Evolutionary conservation across 2,329 filamentous ascomycete genomes (phyloP).

Genomic region (Beauveria brongniartii): DNA sequence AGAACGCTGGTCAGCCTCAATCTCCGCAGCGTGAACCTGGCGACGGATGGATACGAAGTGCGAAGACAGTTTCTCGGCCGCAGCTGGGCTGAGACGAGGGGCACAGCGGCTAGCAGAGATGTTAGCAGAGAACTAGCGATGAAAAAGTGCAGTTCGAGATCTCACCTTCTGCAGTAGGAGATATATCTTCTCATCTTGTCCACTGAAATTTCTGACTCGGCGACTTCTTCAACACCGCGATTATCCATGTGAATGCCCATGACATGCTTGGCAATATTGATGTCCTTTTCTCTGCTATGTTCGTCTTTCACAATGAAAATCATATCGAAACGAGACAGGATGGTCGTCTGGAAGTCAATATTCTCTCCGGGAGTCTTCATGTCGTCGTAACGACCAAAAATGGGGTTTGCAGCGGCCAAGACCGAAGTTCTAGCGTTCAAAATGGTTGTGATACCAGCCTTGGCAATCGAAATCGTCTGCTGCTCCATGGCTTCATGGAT

Average conservation of each 20-base stretch:
- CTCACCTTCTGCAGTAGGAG: slow-evolving; percentile 90
- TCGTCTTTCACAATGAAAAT: slow-evolving; percentile 98
- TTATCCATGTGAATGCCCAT: slow-evolving; percentile 96
- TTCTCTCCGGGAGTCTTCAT: slow-evolving; percentile 97
- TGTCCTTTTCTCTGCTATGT: slow-evolving; percentile 81
- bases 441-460: slow-evolving; percentile 97
- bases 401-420: slow-evolving; percentile 89
- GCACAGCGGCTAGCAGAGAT: slow-evolving; percentile 63
- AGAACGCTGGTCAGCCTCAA: slow-evolving; percentile 81
- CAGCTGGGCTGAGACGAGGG: slow-evolving; percentile 80
- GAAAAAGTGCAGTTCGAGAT: slow-evolving; percentile 15
- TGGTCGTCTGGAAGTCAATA: slow-evolving; percentile 98
- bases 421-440: slow-evolving; percentile 94
- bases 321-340: slow-evolving; percentile 97
- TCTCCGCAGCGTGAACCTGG: slow-evolving; percentile 85
- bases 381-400: slow-evolving; percentile 96
- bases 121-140: slow-evolving; percentile 21
- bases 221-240: slow-evolving; percentile 69
- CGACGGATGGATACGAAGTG: slow-evolving; percentile 95
- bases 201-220: slow-evolving; percentile 81
- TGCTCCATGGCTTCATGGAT: slow-evolving; percentile 99
- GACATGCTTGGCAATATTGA: slow-evolving; percentile 91
- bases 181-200: slow-evolving; percentile 98
- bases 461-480: slow-evolving; percentile 97
- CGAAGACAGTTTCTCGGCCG: slow-evolving; percentile 89